Base-by-base conservation (phyloP, 1,284 basidiomycete species). In the Ustilago cynodontis region DNA sequence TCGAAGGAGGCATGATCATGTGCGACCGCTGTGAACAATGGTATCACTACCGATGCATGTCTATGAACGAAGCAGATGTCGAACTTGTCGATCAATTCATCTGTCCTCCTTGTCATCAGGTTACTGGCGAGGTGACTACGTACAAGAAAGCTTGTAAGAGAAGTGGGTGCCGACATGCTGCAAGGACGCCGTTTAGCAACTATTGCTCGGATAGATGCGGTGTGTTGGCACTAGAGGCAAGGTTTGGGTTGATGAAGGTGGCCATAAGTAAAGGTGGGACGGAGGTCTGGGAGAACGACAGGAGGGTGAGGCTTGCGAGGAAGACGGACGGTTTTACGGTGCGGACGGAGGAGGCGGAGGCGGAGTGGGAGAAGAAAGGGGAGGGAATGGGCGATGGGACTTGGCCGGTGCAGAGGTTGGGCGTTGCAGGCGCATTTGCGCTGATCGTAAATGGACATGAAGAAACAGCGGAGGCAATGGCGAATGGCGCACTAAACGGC, bases 11-110 rank as follows among this genome's bases (percentile, higher is more conserved):
- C 24, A 84, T 84, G 82, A 79, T 84, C 57, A 77, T 76, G 55
- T 84, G 82, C 56, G 82, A 84, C 45, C 59, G 64, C 13, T 84
- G 82, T 58, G 80, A 84, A 45, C 75, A 78, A 54, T 84, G 82
- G 82, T 82, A 75, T 47, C 82, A 84, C 66, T 75, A 79, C 31
- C 39, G 63, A 4, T 84, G 82, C 60, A 65, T 84, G 47, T 49
- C 47, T 14, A 78, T 84, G 24, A 65, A 47, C 0, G 80, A 82
- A 22, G 71, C 77, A 24, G 65, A 79, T 26, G 68, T 67, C 13
- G 75, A 76, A 24, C 65, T 81, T 10, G 72, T 84, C 11, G 82
- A 84, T 45, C 62, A 59, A 33, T 84, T 81, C 50, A 71, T 84
- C 53, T 84, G 82, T 28, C 75, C 79, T 0, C 56, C 53, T 8